phyloP scores from a whole-genome alignment of 148 eudicot genomes.

The Chenopodium formosanum region DNA sequence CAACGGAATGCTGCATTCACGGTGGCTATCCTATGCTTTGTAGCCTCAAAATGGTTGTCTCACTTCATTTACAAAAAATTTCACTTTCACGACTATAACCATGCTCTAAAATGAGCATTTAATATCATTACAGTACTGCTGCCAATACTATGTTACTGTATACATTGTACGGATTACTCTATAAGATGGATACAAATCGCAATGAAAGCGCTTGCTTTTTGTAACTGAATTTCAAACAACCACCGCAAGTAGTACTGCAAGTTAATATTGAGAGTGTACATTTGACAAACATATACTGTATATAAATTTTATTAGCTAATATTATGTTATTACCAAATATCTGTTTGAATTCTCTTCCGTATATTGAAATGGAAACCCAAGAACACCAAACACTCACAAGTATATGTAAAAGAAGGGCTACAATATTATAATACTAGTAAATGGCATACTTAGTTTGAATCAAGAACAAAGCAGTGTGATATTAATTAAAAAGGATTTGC shows the following conservation, averaged over 20 bases:
- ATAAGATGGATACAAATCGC: not conserved
- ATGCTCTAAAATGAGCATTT: constrained; percentile 40
- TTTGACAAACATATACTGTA: no score
- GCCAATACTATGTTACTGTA: not conserved
- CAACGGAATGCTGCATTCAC: constrained; percentile 26
- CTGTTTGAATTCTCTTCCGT: no score
- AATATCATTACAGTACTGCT: not conserved
- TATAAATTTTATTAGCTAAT: no score
- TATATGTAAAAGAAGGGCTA: not conserved
- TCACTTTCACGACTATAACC: constrained; percentile 80
- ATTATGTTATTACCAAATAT: no score
- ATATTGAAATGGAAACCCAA: no score
- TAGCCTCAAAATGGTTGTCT: constrained; percentile 71
- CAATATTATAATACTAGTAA: not conserved
- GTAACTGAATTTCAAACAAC: no score
- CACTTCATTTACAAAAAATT: constrained; percentile 71
- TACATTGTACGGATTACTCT: not conserved
- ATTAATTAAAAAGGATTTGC: not conserved
- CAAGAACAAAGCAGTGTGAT: not conserved
- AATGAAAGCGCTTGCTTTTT: not conserved
- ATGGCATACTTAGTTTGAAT: not conserved
- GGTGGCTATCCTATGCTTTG: constrained; percentile 27
- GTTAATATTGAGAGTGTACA: no score
- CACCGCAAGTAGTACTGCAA: no score
- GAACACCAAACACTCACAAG: not conserved